phyloP scores from a whole-genome alignment of 2,329 filamentous ascomycete species.

The Penicillium decumbens region DNA sequence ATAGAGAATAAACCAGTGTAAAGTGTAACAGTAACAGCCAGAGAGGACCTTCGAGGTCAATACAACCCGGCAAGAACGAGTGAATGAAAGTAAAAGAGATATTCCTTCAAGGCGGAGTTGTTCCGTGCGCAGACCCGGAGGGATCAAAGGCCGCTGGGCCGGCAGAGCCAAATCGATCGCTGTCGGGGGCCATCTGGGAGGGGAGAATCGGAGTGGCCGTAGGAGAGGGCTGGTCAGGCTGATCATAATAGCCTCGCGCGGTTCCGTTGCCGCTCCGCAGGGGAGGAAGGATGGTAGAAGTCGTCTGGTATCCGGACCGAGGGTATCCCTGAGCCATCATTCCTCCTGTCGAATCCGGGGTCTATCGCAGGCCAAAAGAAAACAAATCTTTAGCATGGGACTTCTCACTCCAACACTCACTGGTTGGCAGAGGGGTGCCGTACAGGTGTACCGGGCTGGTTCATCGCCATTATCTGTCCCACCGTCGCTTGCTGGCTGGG shows the following conservation, averaged over 20 bases:
- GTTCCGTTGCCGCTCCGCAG: slow-evolving; percentile 32
- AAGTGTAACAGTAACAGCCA: slow-evolving; percentile 11
- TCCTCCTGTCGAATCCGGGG: slow-evolving; percentile 34
- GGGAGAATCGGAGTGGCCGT: slow-evolving; percentile 33
- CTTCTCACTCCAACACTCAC: slow-evolving; percentile 19
- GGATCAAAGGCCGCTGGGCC: slow-evolving; percentile 28
- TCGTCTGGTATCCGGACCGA: slow-evolving; percentile 32
- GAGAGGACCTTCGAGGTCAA: slow-evolving; percentile 12
- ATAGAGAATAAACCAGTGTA: slow-evolving; percentile 10
- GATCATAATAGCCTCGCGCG: slow-evolving; percentile 32
- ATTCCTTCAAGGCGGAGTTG: slow-evolving; percentile 29
- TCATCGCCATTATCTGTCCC: slow-evolving; percentile 36
- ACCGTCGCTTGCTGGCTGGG: slow-evolving; percentile 36
- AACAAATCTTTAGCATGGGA: slow-evolving; percentile 28
- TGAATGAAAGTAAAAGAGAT: slow-evolving; percentile 1
- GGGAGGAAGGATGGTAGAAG: slow-evolving; percentile 35
- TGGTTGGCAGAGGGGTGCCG: slow-evolving; percentile 26
- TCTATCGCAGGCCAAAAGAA: slow-evolving; percentile 25
- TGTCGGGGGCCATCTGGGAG: slow-evolving; percentile 33
- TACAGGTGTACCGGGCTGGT: slow-evolving; percentile 39
- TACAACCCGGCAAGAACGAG: slow-evolving; percentile 8
- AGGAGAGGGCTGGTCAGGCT: slow-evolving; percentile 31
- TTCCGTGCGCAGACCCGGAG: slow-evolving; percentile 31
- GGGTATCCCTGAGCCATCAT: slow-evolving; percentile 37
- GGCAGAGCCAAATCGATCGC: slow-evolving; percentile 31